Evolutionary conservation across 495 filamentous ascomycete species (phyloP).

Genomic region (Xylaria grammica): DNA sequence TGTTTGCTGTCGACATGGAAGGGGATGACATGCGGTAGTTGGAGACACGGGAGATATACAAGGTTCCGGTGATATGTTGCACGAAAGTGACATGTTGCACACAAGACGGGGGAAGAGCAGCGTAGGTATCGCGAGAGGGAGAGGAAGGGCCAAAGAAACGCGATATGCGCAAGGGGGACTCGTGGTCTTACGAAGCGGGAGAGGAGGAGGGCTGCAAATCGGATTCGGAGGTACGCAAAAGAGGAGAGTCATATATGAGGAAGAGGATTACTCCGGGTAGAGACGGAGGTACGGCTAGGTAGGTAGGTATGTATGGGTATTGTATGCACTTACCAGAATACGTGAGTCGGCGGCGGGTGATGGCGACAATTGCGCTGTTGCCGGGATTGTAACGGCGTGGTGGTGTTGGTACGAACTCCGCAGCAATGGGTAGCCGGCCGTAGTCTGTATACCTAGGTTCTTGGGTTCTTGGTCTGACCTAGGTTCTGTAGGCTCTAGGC

Average conservation of each 20-base stretch:
- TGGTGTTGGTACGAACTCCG: constrained; percentile 5
- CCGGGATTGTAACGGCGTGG: background rate
- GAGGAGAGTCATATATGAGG: background rate
- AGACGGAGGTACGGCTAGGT: background rate
- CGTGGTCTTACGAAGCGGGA: background rate
- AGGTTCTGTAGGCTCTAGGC: no score
- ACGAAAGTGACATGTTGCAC: background rate
- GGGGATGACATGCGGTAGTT: background rate
- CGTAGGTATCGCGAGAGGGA: background rate
- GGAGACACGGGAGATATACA: background rate
- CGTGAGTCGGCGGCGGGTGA: background rate
- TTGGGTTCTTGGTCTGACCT: background rate
- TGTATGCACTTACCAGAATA: background rate
- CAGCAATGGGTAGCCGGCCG: background rate
- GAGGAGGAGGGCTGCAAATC: background rate
- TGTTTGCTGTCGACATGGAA: background rate
- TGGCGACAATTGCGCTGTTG: constrained; percentile 12
- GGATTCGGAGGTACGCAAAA: background rate
- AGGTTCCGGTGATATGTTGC: constrained; percentile 8
- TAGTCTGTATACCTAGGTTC: background rate
- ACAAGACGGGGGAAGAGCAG: background rate
- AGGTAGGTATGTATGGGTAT: background rate
- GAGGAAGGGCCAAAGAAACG: background rate
- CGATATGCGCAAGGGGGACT: background rate
- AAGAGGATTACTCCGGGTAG: no score